phyloP scores from a whole-genome alignment of 805 yeast genomes.

The Wickerhamiella musiphila region DNA sequence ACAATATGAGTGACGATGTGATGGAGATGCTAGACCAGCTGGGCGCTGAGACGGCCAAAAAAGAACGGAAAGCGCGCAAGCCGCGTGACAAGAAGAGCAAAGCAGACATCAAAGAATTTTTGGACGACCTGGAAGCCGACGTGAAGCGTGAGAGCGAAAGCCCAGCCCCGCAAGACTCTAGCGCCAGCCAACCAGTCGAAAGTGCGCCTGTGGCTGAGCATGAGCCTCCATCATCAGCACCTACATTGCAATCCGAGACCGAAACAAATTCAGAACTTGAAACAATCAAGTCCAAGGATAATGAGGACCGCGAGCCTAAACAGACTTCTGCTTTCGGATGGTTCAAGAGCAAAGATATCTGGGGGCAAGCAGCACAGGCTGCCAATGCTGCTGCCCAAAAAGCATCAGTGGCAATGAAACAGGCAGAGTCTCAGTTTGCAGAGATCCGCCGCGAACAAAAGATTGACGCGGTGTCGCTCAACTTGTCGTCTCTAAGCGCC shows the following conservation, averaged over 20 bases:
- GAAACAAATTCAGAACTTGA: slow-evolving; percentile 2
- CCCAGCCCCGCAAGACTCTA: slow-evolving; percentile 2
- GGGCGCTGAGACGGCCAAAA: slow-evolving; percentile 16
- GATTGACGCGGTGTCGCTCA: slow-evolving; percentile 15
- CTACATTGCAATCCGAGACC: not conserved
- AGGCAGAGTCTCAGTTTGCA: slow-evolving; percentile 26
- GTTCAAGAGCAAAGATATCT: slow-evolving; percentile 22
- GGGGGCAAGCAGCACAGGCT: slow-evolving; percentile 25
- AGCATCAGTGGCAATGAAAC: slow-evolving; percentile 21
- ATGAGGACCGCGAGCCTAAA: slow-evolving; percentile 1
- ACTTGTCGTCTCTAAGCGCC: slow-evolving; percentile 17
- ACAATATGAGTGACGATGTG: slow-evolving; percentile 21
- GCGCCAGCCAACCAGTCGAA: not conserved
- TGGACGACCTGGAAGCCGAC: slow-evolving; percentile 21
- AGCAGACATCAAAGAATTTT: slow-evolving; percentile 27
- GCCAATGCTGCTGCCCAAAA: slow-evolving; percentile 8
- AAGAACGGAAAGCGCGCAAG: slow-evolving; percentile 7
- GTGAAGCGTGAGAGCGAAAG: too few species aligned
- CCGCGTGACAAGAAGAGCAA: slow-evolving; percentile 17
- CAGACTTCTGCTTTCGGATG: slow-evolving; percentile 20
- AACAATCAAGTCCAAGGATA: not conserved
- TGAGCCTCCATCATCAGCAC: slow-evolving; percentile 3
- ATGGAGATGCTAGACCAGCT: slow-evolving; percentile 25
- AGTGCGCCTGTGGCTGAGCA: slow-evolving; percentile 1
- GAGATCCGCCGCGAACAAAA: slow-evolving; percentile 22